Evolutionary conservation across 106 monocot genomes (phyloP).

Genomic region (Platanthera zijinensis): DNA sequence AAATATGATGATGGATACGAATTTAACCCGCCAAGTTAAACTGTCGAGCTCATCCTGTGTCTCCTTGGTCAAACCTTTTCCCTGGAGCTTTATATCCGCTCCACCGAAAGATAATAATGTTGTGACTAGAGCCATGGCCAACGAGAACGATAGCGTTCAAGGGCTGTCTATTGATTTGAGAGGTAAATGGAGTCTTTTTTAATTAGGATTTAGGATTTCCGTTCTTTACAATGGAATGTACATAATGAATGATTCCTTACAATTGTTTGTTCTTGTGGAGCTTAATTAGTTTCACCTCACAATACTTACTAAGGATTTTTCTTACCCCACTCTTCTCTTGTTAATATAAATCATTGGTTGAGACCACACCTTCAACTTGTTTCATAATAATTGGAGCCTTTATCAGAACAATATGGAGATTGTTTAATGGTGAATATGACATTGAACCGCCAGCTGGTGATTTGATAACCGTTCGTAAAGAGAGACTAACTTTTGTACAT

Average conservation of each 20-base stretch:
- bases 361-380: too few relatives aligned
- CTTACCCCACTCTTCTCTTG: too few relatives aligned
- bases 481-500: too few relatives aligned
- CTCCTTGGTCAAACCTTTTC: conserved; percentile 17
- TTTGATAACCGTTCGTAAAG: too few relatives aligned
- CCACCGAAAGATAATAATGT: conserved; percentile 14
- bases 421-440: too few relatives aligned
- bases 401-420: too few relatives aligned
- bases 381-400: too few relatives aligned
- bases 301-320: not conserved
- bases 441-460: too few relatives aligned
- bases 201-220: too few relatives aligned
- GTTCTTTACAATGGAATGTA: too few relatives aligned
- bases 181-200: too few relatives aligned
- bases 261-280: not conserved
- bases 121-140: conserved; percentile 42
- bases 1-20: not conserved
- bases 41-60: conserved; percentile 19
- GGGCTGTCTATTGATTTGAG: conserved; percentile 51
- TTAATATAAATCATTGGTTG: too few relatives aligned
- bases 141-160: conserved; percentile 21
- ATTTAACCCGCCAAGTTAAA: not conserved
- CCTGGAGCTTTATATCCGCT: not conserved
- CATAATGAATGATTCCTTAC: conserved; percentile 1
- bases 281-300: not conserved